phyloP scores from a whole-genome alignment of 495 filamentous ascomycete species.

The Bacidia rubella region DNA sequence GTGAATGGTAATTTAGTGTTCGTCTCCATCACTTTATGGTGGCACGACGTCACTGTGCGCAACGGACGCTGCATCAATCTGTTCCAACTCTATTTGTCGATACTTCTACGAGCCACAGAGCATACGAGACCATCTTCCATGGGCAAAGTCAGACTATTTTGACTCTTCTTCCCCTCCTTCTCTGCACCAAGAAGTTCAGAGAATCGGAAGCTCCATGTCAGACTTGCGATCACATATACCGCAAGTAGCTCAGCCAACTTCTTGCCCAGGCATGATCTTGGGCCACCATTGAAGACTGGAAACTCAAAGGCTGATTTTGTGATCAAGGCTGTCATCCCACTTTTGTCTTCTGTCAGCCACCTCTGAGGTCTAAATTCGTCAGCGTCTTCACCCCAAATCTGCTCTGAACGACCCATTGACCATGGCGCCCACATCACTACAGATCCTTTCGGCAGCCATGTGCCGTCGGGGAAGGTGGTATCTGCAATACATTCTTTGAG shows the following conservation, averaged over 20 bases:
- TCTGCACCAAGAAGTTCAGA: slow-evolving; percentile 22
- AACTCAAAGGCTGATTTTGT: slow-evolving; percentile 38
- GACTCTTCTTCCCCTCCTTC: slow-evolving; percentile 31
- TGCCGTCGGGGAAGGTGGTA: slow-evolving; percentile 43
- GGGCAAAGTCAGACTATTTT: slow-evolving; percentile 44
- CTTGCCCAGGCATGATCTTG: slow-evolving; percentile 42
- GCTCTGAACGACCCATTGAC: slow-evolving; percentile 43
- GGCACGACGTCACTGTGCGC: too few species aligned
- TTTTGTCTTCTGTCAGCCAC: slow-evolving; percentile 26
- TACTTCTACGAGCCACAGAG: not conserved
- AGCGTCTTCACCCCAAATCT: slow-evolving; percentile 43
- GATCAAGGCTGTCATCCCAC: slow-evolving; percentile 20
- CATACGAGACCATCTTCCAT: slow-evolving; percentile 45
- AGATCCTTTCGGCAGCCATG: slow-evolving; percentile 35
- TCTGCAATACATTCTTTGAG: slow-evolving; percentile 39
- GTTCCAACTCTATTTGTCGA: too few species aligned
- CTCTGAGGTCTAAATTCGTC: slow-evolving; percentile 38
- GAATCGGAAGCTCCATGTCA: slow-evolving; percentile 38
- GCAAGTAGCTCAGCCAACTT: slow-evolving; percentile 46
- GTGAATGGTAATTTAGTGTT: too few species aligned
- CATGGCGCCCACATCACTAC: slow-evolving; percentile 45
- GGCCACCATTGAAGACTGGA: slow-evolving; percentile 48
- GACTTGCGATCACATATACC: slow-evolving; percentile 35
- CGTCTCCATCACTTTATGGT: too few species aligned
- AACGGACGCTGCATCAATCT: too few species aligned